phyloP scores from a whole-genome alignment of 2,329 filamentous ascomycete genomes.

The Stagonosporopsis cucurbitacearum region DNA sequence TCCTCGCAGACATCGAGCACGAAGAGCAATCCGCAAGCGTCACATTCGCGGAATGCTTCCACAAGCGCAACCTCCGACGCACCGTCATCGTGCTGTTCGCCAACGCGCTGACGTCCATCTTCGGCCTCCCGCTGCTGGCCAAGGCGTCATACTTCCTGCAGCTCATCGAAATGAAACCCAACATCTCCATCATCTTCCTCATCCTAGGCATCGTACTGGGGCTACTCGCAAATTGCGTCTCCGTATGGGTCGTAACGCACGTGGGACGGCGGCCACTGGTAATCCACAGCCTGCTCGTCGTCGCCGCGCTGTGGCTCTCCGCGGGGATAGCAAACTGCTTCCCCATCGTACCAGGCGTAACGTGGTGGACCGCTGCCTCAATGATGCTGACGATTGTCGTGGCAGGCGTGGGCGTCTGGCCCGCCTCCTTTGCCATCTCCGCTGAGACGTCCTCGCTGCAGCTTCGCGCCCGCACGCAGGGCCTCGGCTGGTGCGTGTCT shows the following conservation, averaged over 20 bases:
- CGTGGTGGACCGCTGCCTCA: constrained; percentile 52
- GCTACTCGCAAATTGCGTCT: constrained; percentile 53
- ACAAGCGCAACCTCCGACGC: constrained; percentile 42
- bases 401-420: constrained; percentile 54
- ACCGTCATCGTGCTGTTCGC: constrained; percentile 49
- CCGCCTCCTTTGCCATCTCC: constrained; percentile 52
- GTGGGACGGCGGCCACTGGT: constrained; percentile 52
- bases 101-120: constrained; percentile 42
- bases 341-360: constrained; percentile 42
- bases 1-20: constrained; percentile 33
- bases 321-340: constrained; percentile 59
- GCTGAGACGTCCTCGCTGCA: constrained; percentile 55
- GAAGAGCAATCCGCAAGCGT: constrained; percentile 30
- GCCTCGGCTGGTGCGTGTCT: constrained; percentile 53
- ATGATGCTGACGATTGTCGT: constrained; percentile 55
- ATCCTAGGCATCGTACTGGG: constrained; percentile 57
- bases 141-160: constrained; percentile 47
- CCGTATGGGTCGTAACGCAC: constrained; percentile 54
- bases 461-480: constrained; percentile 54
- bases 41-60: constrained; percentile 47
- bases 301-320: constrained; percentile 51
- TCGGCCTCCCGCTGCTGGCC: constrained; percentile 45
- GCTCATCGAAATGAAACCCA: constrained; percentile 40
- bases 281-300: constrained; percentile 43
- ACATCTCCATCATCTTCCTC: constrained; percentile 52